Percentiles rank a stretch among this genome's conserved stretches.
Evolutionary conservation across 306 rosid species (phyloP).

Genomic region (Cucurbita pepo): DNA sequence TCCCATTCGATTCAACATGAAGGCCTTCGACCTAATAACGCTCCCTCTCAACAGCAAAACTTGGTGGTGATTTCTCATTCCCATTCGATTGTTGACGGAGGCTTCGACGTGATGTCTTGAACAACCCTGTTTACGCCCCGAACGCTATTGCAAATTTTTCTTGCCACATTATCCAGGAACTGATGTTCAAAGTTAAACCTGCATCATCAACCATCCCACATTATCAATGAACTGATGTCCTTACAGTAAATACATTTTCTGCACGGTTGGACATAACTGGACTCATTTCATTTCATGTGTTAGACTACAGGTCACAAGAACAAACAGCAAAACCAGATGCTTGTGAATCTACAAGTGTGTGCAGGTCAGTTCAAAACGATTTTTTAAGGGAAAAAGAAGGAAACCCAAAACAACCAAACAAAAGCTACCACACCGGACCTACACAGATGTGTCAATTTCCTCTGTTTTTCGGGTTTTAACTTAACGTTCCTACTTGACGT

Average conservation of each 20-base stretch:
- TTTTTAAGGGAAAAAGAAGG: too few species aligned
- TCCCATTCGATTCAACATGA: slow-evolving; percentile 95
- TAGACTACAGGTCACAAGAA: neutral
- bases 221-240: neutral
- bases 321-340: neutral
- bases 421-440: neutral
- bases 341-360: neutral
- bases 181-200: slow-evolving; percentile 84
- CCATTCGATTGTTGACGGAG: slow-evolving; percentile 96
- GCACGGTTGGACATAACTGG: neutral
- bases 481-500: neutral
- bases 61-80: slow-evolving; percentile 22
- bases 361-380: neutral
- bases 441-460: neutral
- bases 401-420: neutral
- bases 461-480: neutral
- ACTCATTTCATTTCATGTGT: neutral
- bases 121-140: slow-evolving; percentile 85
- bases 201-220: slow-evolving; percentile 5
- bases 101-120: slow-evolving; percentile 91
- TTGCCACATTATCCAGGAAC: slow-evolving; percentile 60
- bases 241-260: neutral
- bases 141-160: slow-evolving; percentile 78
- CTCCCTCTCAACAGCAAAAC: neutral
- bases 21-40: slow-evolving; percentile 64